Evolutionary conservation across 2,329 filamentous ascomycete genomes (phyloP), one percentile per base, ranked within the genome.

Genomic region (Xylaria sp.): DNA sequence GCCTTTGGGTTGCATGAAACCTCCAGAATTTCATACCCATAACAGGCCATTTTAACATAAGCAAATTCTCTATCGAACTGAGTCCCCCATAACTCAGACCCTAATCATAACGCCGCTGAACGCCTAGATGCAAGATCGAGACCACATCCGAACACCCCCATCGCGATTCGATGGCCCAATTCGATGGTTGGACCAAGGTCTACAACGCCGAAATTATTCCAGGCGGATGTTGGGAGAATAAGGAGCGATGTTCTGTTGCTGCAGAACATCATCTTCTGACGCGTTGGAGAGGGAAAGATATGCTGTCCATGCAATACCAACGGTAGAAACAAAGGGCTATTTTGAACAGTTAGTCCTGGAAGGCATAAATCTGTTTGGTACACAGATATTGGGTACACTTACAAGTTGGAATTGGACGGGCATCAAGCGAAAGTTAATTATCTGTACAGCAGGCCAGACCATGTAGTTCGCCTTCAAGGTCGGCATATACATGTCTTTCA

Each of bases 251-350:
- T 77, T 76, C 66, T 74, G 69, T 18, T 72, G 66, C 15, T 66
- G 75, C 62, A 72, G 68, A 57, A 81, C 82, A 15, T 84, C 86
- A 63, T 95, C 92, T 69, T 97, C 94, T 2, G 94, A 86, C 5
- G 94, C 91, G 82, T 98, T 98, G 70, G 92, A 93, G 61, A 99
- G 87, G 2, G 94, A 98, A 12, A 99, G 89, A 81, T 98, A 99
- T 23, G 94, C 95, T 12, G 96, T 98, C 96, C 95, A 98, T 41
- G 94, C 94, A 76, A 98, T 98, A 86, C 95, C 95, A 65, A 99
- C 83, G 9, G 93, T 97, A 18, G 95, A 98, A 9, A 98, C 95
- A 79, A 99, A 98, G 0, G 95, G 95, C 94, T 97, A 76, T 52
- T 54, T 41, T 20, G 5, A 55, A 34, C 44, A 41, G 55, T 73